Percentiles rank a stretch among this genome's conserved stretches.
phyloP scores from a whole-genome alignment of 2,329 filamentous ascomycete genomes.

The Cladosporium sp. region DNA sequence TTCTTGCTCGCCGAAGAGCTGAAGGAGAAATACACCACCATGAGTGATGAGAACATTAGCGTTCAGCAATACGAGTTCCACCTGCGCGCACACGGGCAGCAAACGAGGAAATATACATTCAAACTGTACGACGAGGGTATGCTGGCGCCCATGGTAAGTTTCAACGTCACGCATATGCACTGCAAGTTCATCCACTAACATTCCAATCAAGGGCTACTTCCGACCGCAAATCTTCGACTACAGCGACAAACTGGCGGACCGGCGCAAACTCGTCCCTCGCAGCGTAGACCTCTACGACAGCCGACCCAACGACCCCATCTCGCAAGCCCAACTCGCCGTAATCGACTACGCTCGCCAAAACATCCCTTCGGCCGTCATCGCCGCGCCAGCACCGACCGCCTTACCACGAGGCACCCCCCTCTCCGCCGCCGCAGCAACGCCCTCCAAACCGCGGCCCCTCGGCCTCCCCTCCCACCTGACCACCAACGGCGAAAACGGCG shows the following conservation, averaged over 20 bases:
- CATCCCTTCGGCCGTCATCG: constrained; percentile 36
- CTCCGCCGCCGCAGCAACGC: constrained; percentile 21
- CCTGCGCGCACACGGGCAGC: constrained; percentile 78
- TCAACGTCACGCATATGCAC: too few species aligned
- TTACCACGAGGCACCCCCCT: constrained; percentile 30
- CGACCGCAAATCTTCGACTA: constrained; percentile 85
- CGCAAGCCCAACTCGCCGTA: constrained; percentile 72
- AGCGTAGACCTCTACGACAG: constrained; percentile 94
- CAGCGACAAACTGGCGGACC: constrained; percentile 69
- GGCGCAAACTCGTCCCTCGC: constrained; percentile 76
- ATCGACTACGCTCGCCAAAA: constrained; percentile 48
- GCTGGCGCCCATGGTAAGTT: constrained; percentile 73
- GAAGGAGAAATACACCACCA: constrained; percentile 87
- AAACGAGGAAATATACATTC: constrained; percentile 90
- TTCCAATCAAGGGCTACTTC: constrained; percentile 75
- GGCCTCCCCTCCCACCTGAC: constrained; percentile 67
- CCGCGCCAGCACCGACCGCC: constrained; percentile 42
- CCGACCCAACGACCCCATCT: constrained; percentile 85
- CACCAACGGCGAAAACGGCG: constrained; percentile 60
- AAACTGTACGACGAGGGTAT: constrained; percentile 97
- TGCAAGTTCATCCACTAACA: not conserved
- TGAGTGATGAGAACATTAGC: constrained; percentile 84
- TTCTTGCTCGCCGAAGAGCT: constrained; percentile 92
- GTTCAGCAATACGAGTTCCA: constrained; percentile 89
- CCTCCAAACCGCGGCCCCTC: constrained; percentile 40